Conservation (phyloP, 208 protist species). For the Leishmania arabica region DNA sequence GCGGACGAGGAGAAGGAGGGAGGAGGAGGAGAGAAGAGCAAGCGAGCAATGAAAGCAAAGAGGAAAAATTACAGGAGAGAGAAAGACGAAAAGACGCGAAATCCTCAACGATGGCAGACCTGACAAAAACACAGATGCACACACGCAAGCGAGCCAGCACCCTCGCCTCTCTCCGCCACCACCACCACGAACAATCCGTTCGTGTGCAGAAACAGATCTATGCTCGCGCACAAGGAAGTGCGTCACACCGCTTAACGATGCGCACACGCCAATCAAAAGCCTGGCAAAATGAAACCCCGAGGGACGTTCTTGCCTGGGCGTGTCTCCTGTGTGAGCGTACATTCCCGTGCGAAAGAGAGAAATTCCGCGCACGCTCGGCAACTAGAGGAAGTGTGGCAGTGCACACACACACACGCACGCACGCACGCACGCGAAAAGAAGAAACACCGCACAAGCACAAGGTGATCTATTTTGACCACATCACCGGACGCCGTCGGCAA, state of each 20-base stretch:
- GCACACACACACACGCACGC: not conserved
- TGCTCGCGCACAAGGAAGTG: not conserved
- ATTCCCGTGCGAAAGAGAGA: not conserved
- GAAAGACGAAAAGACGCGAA: not conserved
- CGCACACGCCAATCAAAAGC: not conserved
- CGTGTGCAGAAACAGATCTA: not conserved
- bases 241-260: not conserved
- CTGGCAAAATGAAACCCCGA: not conserved
- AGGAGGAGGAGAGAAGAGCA: not conserved
- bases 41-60: slow-evolving; percentile 3
- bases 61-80: slow-evolving; percentile 1
- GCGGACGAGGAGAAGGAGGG: not conserved
- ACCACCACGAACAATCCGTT: not conserved
- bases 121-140: not conserved
- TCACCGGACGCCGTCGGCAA: not conserved
- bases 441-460: not conserved
- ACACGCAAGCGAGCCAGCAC: not conserved
- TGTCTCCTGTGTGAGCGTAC: not conserved
- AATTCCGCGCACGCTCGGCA: not conserved
- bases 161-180: not conserved
- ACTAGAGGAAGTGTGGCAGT: not conserved
- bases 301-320: not conserved
- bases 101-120: not conserved
- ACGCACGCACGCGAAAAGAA: not conserved
- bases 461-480: not conserved